Conservation (phyloP, 495 filamentous ascomycete species). For the Aspergillus nanangensis region DNA sequence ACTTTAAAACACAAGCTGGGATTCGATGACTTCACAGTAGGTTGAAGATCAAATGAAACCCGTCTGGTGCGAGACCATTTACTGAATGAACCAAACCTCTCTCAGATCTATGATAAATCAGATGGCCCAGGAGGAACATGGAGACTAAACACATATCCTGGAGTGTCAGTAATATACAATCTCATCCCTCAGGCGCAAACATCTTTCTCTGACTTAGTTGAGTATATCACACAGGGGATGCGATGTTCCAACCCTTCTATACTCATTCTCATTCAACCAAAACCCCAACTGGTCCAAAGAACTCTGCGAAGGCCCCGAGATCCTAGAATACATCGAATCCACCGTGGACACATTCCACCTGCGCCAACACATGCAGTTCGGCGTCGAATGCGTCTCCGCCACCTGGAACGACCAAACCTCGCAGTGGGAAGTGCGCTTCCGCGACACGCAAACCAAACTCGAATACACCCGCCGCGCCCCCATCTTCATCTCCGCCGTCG, state of each 20-base stretch:
- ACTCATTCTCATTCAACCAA: constrained; percentile 52
- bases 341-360: constrained; percentile 32
- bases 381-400: constrained; percentile 16
- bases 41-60: too few relatives aligned
- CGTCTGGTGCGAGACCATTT: not conserved
- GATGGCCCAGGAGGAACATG: constrained; percentile 59
- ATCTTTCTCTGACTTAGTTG: not conserved
- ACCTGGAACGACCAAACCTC: constrained; percentile 18
- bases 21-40: constrained; percentile 45
- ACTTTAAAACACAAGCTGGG: constrained; percentile 48
- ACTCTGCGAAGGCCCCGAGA: constrained; percentile 45
- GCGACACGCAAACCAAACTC: constrained; percentile 15
- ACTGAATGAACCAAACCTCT: not conserved
- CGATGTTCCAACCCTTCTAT: constrained; percentile 43
- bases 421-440: constrained; percentile 23
- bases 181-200: not conserved
- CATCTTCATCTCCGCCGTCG: constrained; percentile 47
- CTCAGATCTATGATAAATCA: constrained; percentile 50
- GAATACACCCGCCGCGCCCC: constrained; percentile 12
- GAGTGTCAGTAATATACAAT: constrained; percentile 34
- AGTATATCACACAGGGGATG: constrained; percentile 21
- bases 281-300: constrained; percentile 50
- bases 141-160: constrained; percentile 57
- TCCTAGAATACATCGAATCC: constrained; percentile 34
- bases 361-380: constrained; percentile 16